Evolutionary conservation across 2,329 filamentous ascomycete genomes (phyloP), one percentile per base, ranked within the genome.

Genomic region (Coniella lustricola): DNA sequence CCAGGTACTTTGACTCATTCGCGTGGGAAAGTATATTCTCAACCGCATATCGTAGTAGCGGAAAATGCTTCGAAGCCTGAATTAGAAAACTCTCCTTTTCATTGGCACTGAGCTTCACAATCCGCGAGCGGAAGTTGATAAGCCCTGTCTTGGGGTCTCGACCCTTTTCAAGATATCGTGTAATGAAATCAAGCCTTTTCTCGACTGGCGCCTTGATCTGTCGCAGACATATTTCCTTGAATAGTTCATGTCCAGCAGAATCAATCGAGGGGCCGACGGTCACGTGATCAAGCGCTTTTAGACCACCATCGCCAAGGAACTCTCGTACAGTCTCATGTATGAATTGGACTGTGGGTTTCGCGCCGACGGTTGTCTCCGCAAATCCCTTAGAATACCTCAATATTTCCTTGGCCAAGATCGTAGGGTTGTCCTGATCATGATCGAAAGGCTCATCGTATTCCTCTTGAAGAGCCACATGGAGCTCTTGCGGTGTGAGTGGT

Each of bases 311-410:
- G 7, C 64, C 18, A 0, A 77, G 60, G 39, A 71, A 76, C 9
- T 76, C 73, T 1, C 65, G 57, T 0, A 77, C 71, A 0, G 74
- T 74, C 53, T 76, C 71, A 34, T 77, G 74, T 4, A 77, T 76
- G 56, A 77, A 79, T 49, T 79, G 75, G 0, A 77, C 69, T 0
- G 54, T 68, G 0, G 57, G 54, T 0, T 20, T 2, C 12, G 60
- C 55, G 0, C 59, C 55, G 13, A 57, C 65, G 0, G 66, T 69
- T 1, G 69, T 52, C 46, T 77, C 73, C 0, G 67, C 69, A 8
- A 79, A 61, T 0, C 77, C 76, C 54, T 78, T 79, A 0, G 76
- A 80, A 0, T 60, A 68, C 31, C 59, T 62, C 0, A 69, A 56
- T 0, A 78, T 60, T 21, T 63, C 71, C 2, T 49, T 57, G 0